Percentiles rank a stretch among this genome's conserved stretches.
Evolutionary conservation across 495 filamentous ascomycete genomes (phyloP).

Genomic region (Lophium mytilinum): DNA sequence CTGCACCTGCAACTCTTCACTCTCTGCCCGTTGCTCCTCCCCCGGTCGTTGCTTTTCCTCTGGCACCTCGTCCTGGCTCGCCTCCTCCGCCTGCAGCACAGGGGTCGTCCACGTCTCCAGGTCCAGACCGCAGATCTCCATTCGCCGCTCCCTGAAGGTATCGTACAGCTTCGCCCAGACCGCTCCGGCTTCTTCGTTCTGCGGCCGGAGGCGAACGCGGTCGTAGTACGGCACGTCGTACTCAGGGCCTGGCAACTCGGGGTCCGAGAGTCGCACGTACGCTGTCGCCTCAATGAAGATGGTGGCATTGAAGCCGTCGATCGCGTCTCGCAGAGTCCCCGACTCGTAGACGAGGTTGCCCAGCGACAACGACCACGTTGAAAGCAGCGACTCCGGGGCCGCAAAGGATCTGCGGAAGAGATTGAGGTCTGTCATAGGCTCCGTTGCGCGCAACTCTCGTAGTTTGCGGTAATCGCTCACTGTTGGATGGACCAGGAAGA

Average conservation of each 20-base stretch:
- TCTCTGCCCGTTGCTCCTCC: neutral
- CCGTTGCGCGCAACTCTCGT: constrained; percentile 4
- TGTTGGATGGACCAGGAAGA: constrained; percentile 32
- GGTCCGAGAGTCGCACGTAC: constrained; percentile 39
- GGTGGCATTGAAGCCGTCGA: constrained; percentile 34
- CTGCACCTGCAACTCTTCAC: neutral
- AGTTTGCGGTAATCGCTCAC: constrained; percentile 14
- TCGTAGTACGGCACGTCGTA: constrained; percentile 34
- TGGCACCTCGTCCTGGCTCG: neutral
- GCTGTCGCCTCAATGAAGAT: constrained; percentile 32
- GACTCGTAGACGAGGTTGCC: constrained; percentile 23
- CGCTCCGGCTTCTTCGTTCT: constrained; percentile 33
- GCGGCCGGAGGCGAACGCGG: constrained; percentile 32
- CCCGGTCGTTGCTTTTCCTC: neutral
- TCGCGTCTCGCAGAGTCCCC: constrained; percentile 16
- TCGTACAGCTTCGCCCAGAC: constrained; percentile 41
- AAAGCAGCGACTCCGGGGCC: constrained; percentile 19
- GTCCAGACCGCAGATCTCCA: constrained; percentile 37
- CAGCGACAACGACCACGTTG: constrained; percentile 22
- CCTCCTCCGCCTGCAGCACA: constrained; percentile 5
- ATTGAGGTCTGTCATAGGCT: constrained; percentile 22
- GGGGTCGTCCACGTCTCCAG: constrained; percentile 29
- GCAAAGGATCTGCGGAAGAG: constrained; percentile 28
- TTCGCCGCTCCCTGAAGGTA: constrained; percentile 31
- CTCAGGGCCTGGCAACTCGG: constrained; percentile 40